Base-by-base conservation (phyloP, 345 rosid genomes). In the Salix udensis region DNA sequence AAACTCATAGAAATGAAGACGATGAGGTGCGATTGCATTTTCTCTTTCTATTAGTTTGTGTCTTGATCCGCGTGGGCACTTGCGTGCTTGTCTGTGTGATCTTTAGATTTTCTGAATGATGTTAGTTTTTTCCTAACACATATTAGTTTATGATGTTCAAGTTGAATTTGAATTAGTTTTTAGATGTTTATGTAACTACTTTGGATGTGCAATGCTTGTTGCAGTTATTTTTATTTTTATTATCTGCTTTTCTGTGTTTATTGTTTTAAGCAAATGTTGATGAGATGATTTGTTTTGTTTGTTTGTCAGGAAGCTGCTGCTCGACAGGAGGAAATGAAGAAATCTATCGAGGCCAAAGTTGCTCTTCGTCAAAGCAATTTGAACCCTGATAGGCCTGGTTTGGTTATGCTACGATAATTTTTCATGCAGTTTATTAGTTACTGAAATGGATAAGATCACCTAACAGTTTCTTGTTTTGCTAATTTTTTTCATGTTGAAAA, bases 301-400 rank as follows among this genome's bases (percentile, higher is more conserved):
- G 2, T 23, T 36, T 26, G 24, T 19, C 84, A 94, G 99, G 99
- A 94, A 89, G 92, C 91, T 71, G 86, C 79, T 81, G 95, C 94
- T 80, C 98, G 97, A 46, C 90, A 88, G 52, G 98, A 92, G 76
- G 99, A 96, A 84, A 85, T 91, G 40, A 94, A 87, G 90, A 94
- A 91, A 83, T 87, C 91, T 7, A 76, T 89, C 21, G 98, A 94
- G 80, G 90, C 92, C 19, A 96, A 94, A 83, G 50, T 88, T 85
- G 82, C 90, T 79, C 99, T 96, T 86, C 99, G 99, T 77, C 97
- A 88, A 55, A 89, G 82, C 79, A 96, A 96, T 67, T 85, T 96
- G 87, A 92, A 91, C 84, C 98, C 99, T 39, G 94, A 92, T 81
- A 85, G 98, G 71, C 98, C 98, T 79, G 99, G 99, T 96, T 96